These are phyloP conservation scores for Rhododendron griersonianum DNA, from an alignment of 148 eudicot genomes.

Conservation along the genomic window DNA sequence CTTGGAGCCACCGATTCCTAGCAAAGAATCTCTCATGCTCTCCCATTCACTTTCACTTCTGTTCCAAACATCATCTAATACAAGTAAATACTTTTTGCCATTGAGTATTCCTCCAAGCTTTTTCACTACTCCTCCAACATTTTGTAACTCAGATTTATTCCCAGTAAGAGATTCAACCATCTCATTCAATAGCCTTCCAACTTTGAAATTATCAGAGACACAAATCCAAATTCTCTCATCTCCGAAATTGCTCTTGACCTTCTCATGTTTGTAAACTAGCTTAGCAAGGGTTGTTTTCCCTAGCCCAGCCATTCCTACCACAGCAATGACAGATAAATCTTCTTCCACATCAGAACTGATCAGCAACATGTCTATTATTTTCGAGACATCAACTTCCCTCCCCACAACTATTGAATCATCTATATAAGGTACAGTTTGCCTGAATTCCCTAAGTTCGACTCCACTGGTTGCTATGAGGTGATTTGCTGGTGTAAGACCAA, in stretches of 20 bases:
- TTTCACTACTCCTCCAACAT: background rate
- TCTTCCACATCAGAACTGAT: background rate
- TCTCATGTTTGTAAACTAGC: background rate
- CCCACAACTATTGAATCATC: background rate
- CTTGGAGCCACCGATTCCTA: background rate
- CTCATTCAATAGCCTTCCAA: background rate
- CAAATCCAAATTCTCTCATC: conserved; percentile 2
- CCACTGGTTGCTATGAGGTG: too few relatives aligned
- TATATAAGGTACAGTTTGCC: background rate
- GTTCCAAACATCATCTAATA: conserved; percentile 18
- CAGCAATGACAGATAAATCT: too few relatives aligned
- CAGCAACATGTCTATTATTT: background rate
- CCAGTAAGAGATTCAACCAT: background rate
- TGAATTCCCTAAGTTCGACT: background rate
- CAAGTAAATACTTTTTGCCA: conserved; percentile 12
- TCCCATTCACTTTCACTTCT: background rate
- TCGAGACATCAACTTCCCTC: background rate
- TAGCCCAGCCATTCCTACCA: too few relatives aligned
- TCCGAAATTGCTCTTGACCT: background rate
- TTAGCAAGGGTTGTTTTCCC: conserved; percentile 1
- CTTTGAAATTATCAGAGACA: background rate
- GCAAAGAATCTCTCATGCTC: background rate
- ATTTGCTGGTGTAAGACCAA: background rate
- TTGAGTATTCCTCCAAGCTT: background rate
- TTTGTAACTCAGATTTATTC: background rate